Conservation (phyloP, 352 stramenopile genomes). For the Elongisporangium undulatum region DNA sequence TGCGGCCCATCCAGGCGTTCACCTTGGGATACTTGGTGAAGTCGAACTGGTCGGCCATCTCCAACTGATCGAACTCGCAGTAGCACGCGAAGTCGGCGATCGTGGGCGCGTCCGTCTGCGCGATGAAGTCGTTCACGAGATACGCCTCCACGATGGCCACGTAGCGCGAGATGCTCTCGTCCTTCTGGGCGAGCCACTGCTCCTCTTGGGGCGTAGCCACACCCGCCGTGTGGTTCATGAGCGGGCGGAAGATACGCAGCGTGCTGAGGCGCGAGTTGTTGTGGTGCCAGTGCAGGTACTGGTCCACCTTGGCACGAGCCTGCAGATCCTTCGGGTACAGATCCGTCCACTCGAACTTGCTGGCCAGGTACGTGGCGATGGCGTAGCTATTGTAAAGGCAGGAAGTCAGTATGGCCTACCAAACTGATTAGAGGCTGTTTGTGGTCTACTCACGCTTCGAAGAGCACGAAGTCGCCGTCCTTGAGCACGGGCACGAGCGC, state of each 20-base stretch:
- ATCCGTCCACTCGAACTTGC: constrained; percentile 54
- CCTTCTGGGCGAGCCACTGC: constrained; percentile 19
- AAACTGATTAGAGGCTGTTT: neutral
- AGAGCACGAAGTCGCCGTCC: constrained; percentile 54
- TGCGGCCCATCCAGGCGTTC: constrained; percentile 42
- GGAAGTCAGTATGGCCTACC: neutral
- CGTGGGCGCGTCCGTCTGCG: constrained; percentile 41
- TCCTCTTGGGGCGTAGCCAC: constrained; percentile 30
- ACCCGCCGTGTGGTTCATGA: constrained; percentile 23
- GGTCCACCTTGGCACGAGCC: constrained; percentile 50
- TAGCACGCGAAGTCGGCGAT: constrained; percentile 53
- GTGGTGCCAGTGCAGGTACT: constrained; percentile 75
- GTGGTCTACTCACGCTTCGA: constrained; percentile 20
- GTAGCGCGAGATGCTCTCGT: constrained; percentile 33
- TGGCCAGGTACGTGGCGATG: constrained; percentile 48
- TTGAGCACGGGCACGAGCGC: constrained; percentile 40
- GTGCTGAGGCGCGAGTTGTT: constrained; percentile 49
- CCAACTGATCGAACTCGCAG: constrained; percentile 62
- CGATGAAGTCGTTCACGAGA: constrained; percentile 44
- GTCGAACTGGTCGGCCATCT: constrained; percentile 43
- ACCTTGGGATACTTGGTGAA: constrained; percentile 51
- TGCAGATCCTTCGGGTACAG: constrained; percentile 40
- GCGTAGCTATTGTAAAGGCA: constrained; percentile 22
- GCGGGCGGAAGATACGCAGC: constrained; percentile 32
- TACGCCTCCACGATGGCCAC: constrained; percentile 39